Evolutionary conservation across 164 flowering plant genomes (phyloP), one percentile per base, ranked within the genome.

Genomic region (Cinnamomum chago): DNA sequence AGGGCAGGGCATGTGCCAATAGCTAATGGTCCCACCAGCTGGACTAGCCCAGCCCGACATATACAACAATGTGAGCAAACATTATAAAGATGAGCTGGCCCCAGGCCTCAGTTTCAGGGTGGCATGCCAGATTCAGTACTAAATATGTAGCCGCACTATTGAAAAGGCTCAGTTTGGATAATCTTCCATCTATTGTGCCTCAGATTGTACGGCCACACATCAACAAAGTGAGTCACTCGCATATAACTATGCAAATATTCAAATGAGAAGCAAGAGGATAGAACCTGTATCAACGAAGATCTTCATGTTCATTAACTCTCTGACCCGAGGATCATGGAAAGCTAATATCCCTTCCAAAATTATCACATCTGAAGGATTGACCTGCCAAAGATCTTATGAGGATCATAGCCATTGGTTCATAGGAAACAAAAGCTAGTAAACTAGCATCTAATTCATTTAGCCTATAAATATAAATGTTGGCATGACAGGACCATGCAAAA

Each of bases 251-350:
- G 13, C 3, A 64, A n/a, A 64, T 14, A 72, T 5, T 3, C 75
- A 72, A 24, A 24, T 10, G 67, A 58, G 65, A 74, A 67, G 65
- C 65, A 35, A 22, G n/a, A 67, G 62, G 58, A 74, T 72, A 70
- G 75, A 86, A 95, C 99, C 99, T 92, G 97, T 90, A 87, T 93
- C 98, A 77, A 95, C 99, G 85, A 95, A 95, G 79, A 95, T 90
- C 90, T 95, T 95, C 99, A 95, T 95, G 79, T 90, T 95, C 97
- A 93, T 87, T 85, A 90, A 80, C 25, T 88, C 92, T 23, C 99
- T 86, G 18, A 95, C 93, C 71, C 97, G 92, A 22, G 90, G 86
- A 83, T 95, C 99, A 83, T 95, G 99, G 77, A 95, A 93, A 76
- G 90, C 64, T 55, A 95, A 89, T 80, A 95, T 95, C 75, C 99